Base-by-base conservation (phyloP, 1,284 basidiomycete genomes). In the Vanrija pseudolonga region DNA sequence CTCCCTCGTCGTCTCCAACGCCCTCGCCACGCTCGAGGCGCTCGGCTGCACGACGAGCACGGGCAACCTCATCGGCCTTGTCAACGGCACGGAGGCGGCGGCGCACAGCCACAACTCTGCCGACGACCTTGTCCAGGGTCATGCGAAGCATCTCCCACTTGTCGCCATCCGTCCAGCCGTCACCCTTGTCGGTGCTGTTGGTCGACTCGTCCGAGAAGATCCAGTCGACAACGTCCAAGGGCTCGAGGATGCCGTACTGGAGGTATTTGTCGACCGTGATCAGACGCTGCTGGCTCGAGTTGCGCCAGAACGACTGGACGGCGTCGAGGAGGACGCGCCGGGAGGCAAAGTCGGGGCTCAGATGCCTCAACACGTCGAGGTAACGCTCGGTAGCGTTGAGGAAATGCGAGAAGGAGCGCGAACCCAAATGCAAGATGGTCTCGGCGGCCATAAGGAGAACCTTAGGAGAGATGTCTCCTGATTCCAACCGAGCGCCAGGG, bases 341-440 rank as follows among this genome's bases (percentile, higher is more conserved):
- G 45, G 77, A 76, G 3, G 67, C 84, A 0, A 78, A 64, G 55
- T 79, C 82, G 1, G 83, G 79, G 15, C 79, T 83, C 42, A 98
- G 78, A 50, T 82, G 82, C 18, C 92, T 88, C 8, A 98, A 81
- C 0, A 98, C 79, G 12, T 85, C 83, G n/a, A 98, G 85, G 75
- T 98, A 98, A 6, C 91, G 86, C 74, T 99, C 96, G 59, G 98
- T 91, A 7, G 94, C 93, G 73, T 98, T 98, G 60, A 98, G 84
- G 68, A 98, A 88, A 74, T 99, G 96, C 0, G 94, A 98, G 80
- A 99, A 98, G 2, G 93, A 97, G 18, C 95, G 86, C 11, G 89
- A 86, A 47, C 96, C 96, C 52, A 98, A 89, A 67, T 89, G 85
- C 7, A 98, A 82, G 2, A 98, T 82, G 12, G 88, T 89, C 69